Evolutionary conservation across 257 asterid species (phyloP).

Genomic region (Ajuga chamaepitys): DNA sequence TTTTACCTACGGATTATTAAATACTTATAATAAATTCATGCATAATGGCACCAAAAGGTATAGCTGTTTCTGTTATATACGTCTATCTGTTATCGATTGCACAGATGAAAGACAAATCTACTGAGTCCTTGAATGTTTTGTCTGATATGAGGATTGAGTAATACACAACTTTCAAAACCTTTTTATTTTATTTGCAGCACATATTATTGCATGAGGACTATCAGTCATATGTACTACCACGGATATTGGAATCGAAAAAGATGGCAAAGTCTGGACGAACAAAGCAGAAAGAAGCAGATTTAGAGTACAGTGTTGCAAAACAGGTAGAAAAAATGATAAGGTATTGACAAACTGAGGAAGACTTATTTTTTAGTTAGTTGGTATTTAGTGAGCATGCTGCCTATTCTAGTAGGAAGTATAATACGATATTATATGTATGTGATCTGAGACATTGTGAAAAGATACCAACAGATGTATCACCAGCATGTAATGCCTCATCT

Average conservation of each 20-base stretch:
- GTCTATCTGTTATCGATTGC: neutral
- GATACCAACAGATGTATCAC: neutral
- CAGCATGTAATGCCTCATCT: neutral
- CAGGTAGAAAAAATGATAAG: constrained; percentile 99
- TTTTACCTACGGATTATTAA: too few species aligned
- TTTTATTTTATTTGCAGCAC: constrained; percentile 44
- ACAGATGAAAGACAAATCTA: neutral
- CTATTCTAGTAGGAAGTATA: neutral
- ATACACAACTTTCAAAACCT: constrained; percentile 7
- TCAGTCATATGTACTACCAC: constrained; percentile 80
- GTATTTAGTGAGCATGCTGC: neutral
- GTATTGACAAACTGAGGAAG: constrained; percentile 35
- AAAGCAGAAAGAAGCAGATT: constrained; percentile 95
- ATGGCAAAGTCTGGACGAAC: constrained; percentile 96
- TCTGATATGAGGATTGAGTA: constrained; percentile 1
- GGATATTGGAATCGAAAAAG: constrained; percentile 89
- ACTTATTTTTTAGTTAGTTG: constrained; percentile 1
- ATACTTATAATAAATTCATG: neutral
- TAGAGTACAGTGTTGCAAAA: constrained; percentile 98
- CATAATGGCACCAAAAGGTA: neutral
- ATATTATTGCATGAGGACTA: constrained; percentile 92
- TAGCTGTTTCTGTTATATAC: neutral
- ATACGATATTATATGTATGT: neutral
- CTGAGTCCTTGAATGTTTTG: neutral
- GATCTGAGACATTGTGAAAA: neutral